phyloP scores from a whole-genome alignment of 345 rosid species.

The Salix arbutifolia region DNA sequence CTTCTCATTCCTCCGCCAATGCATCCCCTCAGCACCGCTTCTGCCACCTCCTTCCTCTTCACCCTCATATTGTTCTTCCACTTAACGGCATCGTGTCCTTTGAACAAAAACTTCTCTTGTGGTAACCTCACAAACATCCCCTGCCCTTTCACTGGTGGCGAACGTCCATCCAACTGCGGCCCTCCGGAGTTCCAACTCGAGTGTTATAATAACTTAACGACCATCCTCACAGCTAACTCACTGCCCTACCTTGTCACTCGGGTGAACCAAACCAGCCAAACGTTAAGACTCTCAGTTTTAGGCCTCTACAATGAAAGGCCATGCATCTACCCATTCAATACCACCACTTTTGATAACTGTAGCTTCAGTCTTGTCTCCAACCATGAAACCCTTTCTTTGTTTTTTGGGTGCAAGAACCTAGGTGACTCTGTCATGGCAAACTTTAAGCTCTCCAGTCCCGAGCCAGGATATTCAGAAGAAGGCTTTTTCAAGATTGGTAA shows the following conservation, averaged over 20 bases:
- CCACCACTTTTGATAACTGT: constrained; percentile 24
- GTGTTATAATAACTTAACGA: constrained; percentile 9
- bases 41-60: not conserved
- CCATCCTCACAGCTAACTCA: constrained; percentile 13
- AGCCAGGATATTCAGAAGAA: not conserved
- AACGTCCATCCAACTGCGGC: constrained; percentile 44
- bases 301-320: constrained; percentile 24
- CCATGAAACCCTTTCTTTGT: constrained; percentile 19
- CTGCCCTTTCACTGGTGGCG: constrained; percentile 49
- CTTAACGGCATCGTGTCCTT: not conserved
- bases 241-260: constrained; percentile 22
- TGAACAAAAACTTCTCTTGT: constrained; percentile 25
- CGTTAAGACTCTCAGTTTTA: constrained; percentile 23
- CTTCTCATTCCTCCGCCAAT: not conserved
- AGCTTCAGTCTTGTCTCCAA: constrained; percentile 7
- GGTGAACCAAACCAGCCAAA: constrained; percentile 16
- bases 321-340: constrained; percentile 19
- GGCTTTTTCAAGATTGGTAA: constrained; percentile 23
- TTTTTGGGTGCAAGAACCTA: constrained; percentile 13
- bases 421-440: not conserved
- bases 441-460: constrained; percentile 17
- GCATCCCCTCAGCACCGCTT: not conserved
- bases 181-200: constrained; percentile 35
- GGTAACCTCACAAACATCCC: constrained; percentile 26
- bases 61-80: not conserved